Conservation (phyloP, 495 filamentous ascomycete genomes). For the Annulohypoxylon bovei region DNA sequence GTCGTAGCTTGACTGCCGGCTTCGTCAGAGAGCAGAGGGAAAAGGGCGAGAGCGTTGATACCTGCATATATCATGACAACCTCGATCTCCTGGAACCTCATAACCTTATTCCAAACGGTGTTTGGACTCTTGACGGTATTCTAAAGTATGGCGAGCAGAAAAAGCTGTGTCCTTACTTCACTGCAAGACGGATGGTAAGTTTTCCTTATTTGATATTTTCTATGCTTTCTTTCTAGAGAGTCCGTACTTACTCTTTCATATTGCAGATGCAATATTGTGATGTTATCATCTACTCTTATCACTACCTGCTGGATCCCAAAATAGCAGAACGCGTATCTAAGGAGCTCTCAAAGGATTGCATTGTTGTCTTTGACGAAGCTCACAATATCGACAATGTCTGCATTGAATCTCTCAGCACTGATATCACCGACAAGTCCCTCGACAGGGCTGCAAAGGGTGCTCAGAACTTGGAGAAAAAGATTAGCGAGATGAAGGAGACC, state of each 20-base stretch:
- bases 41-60: constrained; percentile 89
- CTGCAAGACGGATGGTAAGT: constrained; percentile 87
- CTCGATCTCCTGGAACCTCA: constrained; percentile 94
- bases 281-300: constrained; percentile 99
- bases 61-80: constrained; percentile 97
- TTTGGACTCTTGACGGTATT: constrained; percentile 94
- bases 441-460: constrained; percentile 89
- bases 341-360: constrained; percentile 97
- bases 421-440: constrained; percentile 93
- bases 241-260: constrained; percentile 17
- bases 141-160: constrained; percentile 90
- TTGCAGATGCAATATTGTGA: constrained; percentile 95
- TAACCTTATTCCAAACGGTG: constrained; percentile 89
- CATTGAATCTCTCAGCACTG: constrained; percentile 96
- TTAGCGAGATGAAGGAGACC: constrained; percentile 89
- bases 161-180: constrained; percentile 98
- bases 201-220: neutral
- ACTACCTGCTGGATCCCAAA: constrained; percentile 97
- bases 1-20: constrained; percentile 92
- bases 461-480: constrained; percentile 86
- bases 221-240: neutral
- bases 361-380: constrained; percentile 98
- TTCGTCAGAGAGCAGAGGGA: constrained; percentile 98
- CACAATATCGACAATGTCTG: constrained; percentile 99
- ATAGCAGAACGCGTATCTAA: constrained; percentile 97